A percentile compares a stretch with the other conserved stretches of the same genome.
These are phyloP conservation scores for Skeletonema menzelii DNA, from an alignment of 108 stramenopile genomes.

Conservation along the genomic window DNA sequence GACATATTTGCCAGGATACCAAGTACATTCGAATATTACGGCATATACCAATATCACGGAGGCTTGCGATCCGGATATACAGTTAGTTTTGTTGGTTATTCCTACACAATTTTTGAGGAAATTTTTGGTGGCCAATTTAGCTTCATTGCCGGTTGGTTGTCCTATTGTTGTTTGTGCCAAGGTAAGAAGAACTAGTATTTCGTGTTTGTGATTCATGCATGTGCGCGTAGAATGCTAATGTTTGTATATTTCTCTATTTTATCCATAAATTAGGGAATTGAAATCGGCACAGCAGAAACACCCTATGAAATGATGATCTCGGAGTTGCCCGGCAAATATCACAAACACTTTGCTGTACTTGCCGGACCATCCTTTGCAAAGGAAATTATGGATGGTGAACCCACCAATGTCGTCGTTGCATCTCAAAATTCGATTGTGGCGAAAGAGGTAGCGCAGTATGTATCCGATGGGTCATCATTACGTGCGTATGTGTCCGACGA, in stretches of 20 bases:
- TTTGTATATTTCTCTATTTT: no score
- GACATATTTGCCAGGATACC: no score
- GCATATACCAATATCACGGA: no score
- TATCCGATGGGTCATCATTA: background rate
- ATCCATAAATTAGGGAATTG: no score
- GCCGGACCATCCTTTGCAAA: conserved; percentile 55
- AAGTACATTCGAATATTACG: no score
- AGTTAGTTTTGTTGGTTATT: conserved; percentile 18
- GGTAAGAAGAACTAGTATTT: no score
- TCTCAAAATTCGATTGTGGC: conserved; percentile 14
- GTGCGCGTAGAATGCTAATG: no score
- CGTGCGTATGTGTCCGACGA: no score
- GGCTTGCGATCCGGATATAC: no score
- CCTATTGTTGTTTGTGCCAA: background rate
- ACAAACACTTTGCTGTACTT: conserved; percentile 30
- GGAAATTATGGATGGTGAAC: conserved; percentile 45
- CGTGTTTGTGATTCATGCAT: no score
- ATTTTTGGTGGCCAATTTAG: conserved; percentile 35
- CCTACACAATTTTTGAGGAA: conserved; percentile 46
- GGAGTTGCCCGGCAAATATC: conserved; percentile 27
- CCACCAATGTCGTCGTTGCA: conserved; percentile 57
- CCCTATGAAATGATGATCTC: conserved; percentile 47
- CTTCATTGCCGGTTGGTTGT: conserved; percentile 19
- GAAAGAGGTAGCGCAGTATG: background rate
- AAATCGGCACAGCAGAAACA: background rate